These are phyloP conservation scores for Trichoderma erinaceum DNA, from an alignment of 495 filamentous ascomycete genomes.

Conservation along the genomic window DNA sequence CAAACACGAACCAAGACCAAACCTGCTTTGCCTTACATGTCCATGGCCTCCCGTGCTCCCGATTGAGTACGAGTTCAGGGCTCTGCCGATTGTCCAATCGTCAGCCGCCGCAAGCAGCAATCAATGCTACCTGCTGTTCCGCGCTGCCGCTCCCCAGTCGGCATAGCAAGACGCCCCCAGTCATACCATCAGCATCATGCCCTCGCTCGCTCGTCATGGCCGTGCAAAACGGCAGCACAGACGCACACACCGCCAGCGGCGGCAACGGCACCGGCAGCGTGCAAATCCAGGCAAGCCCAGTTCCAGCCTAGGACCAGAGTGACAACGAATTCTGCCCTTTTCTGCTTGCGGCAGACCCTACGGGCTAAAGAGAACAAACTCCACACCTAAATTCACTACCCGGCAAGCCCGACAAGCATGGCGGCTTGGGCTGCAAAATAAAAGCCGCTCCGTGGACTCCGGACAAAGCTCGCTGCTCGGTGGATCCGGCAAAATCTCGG, in stretches of 20 bases:
- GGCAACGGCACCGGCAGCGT: slow-evolving; percentile 2
- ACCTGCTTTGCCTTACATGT: too few species aligned
- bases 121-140: not conserved
- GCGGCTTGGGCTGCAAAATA: not conserved
- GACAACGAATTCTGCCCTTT: not conserved
- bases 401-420: not conserved
- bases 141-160: not conserved
- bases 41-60: too few species aligned
- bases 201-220: not conserved
- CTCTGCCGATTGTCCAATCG: not conserved
- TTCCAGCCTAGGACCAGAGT: not conserved
- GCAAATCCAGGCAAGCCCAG: not conserved
- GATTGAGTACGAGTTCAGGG: not conserved
- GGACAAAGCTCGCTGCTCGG: not conserved
- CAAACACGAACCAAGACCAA: too few species aligned
- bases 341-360: not conserved
- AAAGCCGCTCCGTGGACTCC: slow-evolving; percentile 13
- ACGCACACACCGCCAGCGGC: not conserved
- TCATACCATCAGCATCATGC: slow-evolving; percentile 2
- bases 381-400: not conserved
- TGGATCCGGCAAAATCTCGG: not conserved
- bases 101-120: not conserved
- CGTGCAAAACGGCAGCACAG: not conserved
- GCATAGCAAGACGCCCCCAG: slow-evolving; percentile 8
- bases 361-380: not conserved